These are phyloP conservation scores for Trifolium repens DNA, from an alignment of 306 rosid species.

Conservation along the genomic window DNA sequence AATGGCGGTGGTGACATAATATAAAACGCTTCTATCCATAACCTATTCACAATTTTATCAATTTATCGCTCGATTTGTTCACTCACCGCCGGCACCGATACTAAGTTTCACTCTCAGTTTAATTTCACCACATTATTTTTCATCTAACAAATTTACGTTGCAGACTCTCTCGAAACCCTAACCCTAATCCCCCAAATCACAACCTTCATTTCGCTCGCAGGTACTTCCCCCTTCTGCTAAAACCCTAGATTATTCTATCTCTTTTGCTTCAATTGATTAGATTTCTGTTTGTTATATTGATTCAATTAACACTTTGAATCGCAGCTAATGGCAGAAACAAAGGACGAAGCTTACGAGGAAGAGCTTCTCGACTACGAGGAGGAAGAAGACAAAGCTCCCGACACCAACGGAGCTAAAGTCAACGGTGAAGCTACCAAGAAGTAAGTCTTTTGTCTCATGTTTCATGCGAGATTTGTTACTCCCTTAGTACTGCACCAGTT, in stretches of 20 bases:
- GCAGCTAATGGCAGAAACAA: slow-evolving; percentile 87
- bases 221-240: slow-evolving; percentile 40
- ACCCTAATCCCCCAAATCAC: slow-evolving; percentile 5
- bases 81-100: background rate
- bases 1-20: background rate
- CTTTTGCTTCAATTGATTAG: background rate
- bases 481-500: background rate
- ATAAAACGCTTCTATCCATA: background rate
- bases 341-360: slow-evolving; percentile 88
- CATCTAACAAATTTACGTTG: slow-evolving; percentile 82
- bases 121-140: slow-evolving; percentile 46
- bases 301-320: background rate
- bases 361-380: slow-evolving; percentile 98
- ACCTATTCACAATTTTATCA: background rate
- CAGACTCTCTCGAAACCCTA: slow-evolving; percentile 59
- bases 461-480: background rate
- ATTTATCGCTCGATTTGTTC: background rate
- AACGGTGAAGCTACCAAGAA: slow-evolving; percentile 94
- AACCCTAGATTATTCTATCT: slow-evolving; percentile 44
- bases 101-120: background rate
- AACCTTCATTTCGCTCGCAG: slow-evolving; percentile 42
- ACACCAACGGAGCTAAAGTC: slow-evolving; percentile 74
- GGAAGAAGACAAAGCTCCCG: slow-evolving; percentile 93
- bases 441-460: slow-evolving; percentile 46
- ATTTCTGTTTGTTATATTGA: background rate